Evolutionary conservation across 148 eudicot genomes (phyloP).

Genomic region (Heliosperma pusillum): DNA sequence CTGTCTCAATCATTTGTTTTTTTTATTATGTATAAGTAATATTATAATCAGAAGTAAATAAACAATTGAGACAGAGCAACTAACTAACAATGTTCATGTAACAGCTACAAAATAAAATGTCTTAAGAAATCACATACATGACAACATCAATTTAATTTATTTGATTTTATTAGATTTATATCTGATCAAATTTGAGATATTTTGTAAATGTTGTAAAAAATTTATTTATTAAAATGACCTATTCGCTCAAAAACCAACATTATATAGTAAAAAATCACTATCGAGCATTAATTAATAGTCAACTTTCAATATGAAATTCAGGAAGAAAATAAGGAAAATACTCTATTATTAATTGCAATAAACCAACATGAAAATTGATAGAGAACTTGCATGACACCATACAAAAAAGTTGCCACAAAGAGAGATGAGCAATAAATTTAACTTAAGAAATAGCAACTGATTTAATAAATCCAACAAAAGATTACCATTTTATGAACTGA

Average conservation of each 20-base stretch:
- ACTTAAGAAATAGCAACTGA: slow-evolving; percentile 14
- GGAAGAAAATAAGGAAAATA: neutral
- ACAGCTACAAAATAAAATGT: neutral
- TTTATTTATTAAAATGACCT: too few species aligned
- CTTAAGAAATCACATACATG: too few species aligned
- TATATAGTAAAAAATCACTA: neutral
- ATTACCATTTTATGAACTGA: slow-evolving; percentile 34
- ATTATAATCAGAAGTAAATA: too few species aligned
- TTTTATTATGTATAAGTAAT: too few species aligned
- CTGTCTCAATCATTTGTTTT: too few species aligned
- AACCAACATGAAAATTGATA: slow-evolving; percentile 20
- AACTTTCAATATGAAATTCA: neutral
- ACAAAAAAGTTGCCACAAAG: slow-evolving; percentile 20
- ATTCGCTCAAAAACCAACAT: neutral
- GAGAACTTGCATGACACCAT: slow-evolving; percentile 6
- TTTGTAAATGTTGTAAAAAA: too few species aligned
- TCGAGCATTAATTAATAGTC: neutral
- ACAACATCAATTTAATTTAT: too few species aligned
- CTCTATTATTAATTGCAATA: neutral
- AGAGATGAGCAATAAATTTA: slow-evolving; percentile 27
- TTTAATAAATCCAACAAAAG: slow-evolving; percentile 29
- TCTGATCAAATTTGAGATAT: too few species aligned
- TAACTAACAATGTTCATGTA: neutral
- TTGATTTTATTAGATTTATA: too few species aligned
- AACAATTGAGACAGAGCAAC: too few species aligned